Percentiles rank a stretch among this genome's conserved stretches.
Conservation (phyloP, 2,329 filamentous ascomycete genomes). For the Aspergillus puulaauensis region DNA sequence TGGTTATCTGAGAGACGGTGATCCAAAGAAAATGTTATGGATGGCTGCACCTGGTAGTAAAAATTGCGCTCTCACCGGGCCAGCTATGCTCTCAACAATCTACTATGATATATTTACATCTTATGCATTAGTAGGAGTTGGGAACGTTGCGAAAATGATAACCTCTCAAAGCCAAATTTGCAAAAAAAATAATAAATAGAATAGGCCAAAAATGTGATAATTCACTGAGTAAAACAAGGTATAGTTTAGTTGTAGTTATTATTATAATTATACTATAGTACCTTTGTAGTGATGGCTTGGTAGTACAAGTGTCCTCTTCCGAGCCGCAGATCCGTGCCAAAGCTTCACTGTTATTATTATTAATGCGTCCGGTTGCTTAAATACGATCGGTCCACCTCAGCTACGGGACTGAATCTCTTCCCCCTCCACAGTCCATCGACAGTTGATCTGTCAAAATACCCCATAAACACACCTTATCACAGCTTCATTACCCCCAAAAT, state of each 20-base stretch:
- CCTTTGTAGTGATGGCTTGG: background rate
- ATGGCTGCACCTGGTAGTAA: background rate
- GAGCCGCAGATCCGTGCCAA: constrained; percentile 12
- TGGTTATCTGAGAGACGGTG: constrained; percentile 53
- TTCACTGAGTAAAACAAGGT: background rate
- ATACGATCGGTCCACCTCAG: background rate
- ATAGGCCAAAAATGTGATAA: background rate
- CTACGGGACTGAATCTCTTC: background rate
- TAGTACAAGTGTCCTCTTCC: constrained; percentile 36
- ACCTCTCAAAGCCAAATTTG: background rate
- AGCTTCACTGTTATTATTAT: constrained; percentile 9
- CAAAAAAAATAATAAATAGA: background rate
- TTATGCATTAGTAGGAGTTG: constrained; percentile 11
- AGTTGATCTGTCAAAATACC: constrained; percentile 2
- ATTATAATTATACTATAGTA: too few relatives aligned
- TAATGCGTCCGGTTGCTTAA: background rate
- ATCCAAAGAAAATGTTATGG: constrained; percentile 7
- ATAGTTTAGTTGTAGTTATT: too few relatives aligned
- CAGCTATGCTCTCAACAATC: background rate
- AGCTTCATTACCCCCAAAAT: constrained; percentile 26
- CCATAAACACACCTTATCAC: constrained; percentile 3
- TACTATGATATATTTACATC: constrained; percentile 2
- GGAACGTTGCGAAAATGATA: constrained; percentile 1
- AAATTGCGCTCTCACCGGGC: background rate
- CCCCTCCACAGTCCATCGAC: background rate